These are phyloP conservation scores for Kazachstania psychrophila DNA, from an alignment of 805 yeast species.

Conservation along the genomic window DNA sequence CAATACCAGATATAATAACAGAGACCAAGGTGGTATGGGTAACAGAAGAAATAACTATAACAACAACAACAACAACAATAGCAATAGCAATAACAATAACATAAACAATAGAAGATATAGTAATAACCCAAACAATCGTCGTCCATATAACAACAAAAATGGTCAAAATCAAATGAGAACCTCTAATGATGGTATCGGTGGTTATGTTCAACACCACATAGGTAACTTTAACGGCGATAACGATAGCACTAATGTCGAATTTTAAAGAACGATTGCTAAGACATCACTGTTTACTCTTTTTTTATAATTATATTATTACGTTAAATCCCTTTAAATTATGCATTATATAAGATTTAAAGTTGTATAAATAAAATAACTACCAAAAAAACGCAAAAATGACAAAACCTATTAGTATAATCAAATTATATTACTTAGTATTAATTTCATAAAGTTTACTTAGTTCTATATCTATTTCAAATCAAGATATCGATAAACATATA, in stretches of 20 bases:
- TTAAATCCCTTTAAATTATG: too few species aligned
- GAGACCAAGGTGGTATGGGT: background rate
- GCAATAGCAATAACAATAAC: constrained; percentile 18
- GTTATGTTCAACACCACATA: constrained; percentile 27
- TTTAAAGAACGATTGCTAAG: background rate
- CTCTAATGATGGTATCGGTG: constrained; percentile 23
- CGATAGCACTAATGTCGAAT: constrained; percentile 10
- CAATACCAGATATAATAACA: constrained; percentile 14
- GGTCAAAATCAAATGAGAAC: constrained; percentile 8
- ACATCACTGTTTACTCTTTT: too few species aligned
- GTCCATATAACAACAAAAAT: constrained; percentile 11
- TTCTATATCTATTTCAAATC: too few species aligned
- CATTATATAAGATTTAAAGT: too few species aligned
- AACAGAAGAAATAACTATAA: constrained; percentile 14
- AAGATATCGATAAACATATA: too few species aligned
- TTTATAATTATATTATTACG: too few species aligned
- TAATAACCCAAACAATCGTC: constrained; percentile 19
- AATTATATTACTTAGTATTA: too few species aligned
- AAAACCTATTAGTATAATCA: too few species aligned
- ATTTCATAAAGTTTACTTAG: too few species aligned
- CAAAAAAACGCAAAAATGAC: too few species aligned
- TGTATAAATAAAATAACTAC: too few species aligned
- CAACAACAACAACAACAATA: constrained; percentile 24
- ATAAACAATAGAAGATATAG: constrained; percentile 7
- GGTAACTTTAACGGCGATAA: constrained; percentile 6